phyloP scores from a whole-genome alignment of 306 rosid genomes.

The Vicia villosa region DNA sequence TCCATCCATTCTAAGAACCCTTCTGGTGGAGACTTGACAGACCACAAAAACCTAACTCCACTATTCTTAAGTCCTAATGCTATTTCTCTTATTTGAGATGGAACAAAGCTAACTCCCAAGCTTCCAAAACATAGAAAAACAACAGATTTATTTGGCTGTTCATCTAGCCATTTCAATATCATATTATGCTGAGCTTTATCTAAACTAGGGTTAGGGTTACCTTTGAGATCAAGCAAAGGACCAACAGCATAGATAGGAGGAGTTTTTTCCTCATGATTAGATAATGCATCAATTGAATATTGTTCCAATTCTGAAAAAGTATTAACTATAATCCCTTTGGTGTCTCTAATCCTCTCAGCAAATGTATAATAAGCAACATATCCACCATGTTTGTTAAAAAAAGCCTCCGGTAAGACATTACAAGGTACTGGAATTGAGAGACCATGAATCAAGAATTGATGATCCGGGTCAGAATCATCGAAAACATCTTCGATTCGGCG shows the following conservation, averaged over 20 bases:
- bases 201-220: constrained; percentile 34
- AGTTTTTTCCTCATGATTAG: constrained; percentile 27
- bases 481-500: constrained; percentile 37
- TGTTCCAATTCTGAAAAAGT: constrained; percentile 54
- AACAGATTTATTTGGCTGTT: constrained; percentile 52
- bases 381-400: constrained; percentile 49
- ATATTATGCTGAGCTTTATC: constrained; percentile 44
- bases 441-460: constrained; percentile 42
- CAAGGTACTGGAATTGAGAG: constrained; percentile 41
- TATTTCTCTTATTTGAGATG: constrained; percentile 59
- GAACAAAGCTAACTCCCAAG: constrained; percentile 46
- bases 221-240: constrained; percentile 51
- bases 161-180: constrained; percentile 63
- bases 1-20: constrained; percentile 58
- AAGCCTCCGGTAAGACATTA: constrained; percentile 45
- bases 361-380: constrained; percentile 43
- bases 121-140: constrained; percentile 74
- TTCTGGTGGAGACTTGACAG: constrained; percentile 43
- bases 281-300: constrained; percentile 36
- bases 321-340: constrained; percentile 63
- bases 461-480: constrained; percentile 39
- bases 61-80: constrained; percentile 51
- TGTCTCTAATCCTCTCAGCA: constrained; percentile 48
- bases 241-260: constrained; percentile 66
- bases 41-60: constrained; percentile 65